Percentiles rank a stretch among this genome's conserved stretches.
Conservation (phyloP, 2,329 filamentous ascomycete genomes). For the Clarireedia monteithiana region DNA sequence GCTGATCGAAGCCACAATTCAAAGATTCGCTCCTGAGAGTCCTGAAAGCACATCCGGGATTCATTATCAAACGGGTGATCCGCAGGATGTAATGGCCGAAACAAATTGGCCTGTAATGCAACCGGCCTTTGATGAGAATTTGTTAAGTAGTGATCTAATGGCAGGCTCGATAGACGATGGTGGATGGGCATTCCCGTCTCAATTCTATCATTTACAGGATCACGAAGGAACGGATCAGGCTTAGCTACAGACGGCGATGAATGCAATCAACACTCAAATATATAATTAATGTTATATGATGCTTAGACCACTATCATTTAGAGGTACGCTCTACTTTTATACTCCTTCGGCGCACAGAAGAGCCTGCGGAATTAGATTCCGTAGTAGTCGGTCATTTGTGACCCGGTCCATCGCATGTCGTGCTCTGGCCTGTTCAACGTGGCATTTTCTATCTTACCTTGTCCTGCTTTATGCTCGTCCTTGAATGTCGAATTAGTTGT, state of each 20-base stretch:
- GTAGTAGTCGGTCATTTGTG: constrained; percentile 38
- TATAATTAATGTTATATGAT: no score
- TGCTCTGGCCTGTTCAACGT: no score
- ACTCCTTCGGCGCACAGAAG: constrained; percentile 4
- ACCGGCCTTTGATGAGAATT: background rate
- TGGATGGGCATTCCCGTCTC: background rate
- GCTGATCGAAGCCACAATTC: background rate
- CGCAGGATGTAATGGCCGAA: background rate
- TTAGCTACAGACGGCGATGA: background rate
- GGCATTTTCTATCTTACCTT: no score
- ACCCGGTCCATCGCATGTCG: no score
- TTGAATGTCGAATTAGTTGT: no score
- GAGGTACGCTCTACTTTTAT: constrained; percentile 5
- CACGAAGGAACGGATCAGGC: background rate
- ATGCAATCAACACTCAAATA: no score
- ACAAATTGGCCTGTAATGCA: background rate
- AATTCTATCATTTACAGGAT: background rate
- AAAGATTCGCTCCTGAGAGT: background rate
- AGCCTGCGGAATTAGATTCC: constrained; percentile 31
- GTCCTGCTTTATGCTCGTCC: no score
- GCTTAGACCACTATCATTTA: constrained; percentile 33
- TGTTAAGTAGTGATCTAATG: background rate
- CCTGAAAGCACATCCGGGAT: background rate
- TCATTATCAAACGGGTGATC: background rate
- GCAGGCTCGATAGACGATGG: background rate